Evolutionary conservation across 225 moss, liverwort and hornwort species (phyloP), one percentile per base, ranked within the genome.

Genomic region (Straminergon stramineum): DNA sequence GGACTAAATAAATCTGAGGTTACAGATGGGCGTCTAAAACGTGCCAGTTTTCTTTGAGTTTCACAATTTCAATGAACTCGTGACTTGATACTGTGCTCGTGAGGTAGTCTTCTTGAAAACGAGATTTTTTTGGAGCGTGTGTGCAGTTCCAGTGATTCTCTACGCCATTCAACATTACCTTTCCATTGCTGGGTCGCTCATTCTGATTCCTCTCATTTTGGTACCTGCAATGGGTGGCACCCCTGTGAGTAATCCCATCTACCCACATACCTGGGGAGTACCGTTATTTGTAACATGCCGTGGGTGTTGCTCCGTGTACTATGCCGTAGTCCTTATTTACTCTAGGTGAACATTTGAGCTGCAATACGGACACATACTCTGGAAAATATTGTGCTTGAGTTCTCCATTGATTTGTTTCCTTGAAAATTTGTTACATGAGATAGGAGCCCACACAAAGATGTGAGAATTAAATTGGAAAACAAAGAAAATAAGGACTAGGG

Each of bases 171-270:
- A 99, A 71, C 98, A 99, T 78, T 99, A 97, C 83, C 77, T 97
- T 23, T 99, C 98, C 80, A 99, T 99, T 12, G 95, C 81, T 13
- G 97, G 98, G 69, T 99, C 98, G 41, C 93, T 99, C 75, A 92
- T 99, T 91, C 91, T 99, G 63, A 91, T 97, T 89, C 98, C 98
- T 61, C 95, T 96, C 87, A 92, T 99, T 69, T 91, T 96, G 76
- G 98, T 99, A 35, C 98, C 97, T 75, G 97, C 97, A 13, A 97
- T 97, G 90, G 98, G 95, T 39, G 97, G 97, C 70, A 85, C 60
- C 8, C 91, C 95, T 90, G 98, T 98, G 88, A 96, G 98, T 93
- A 32, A 60, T 52, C 23, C 6, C 19, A 15, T 74, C 58, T 35
- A 15, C 20, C 69, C 61, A 51, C 45, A 63, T 45, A 62, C 58